Percentiles rank a stretch among this genome's conserved stretches.
These are phyloP conservation scores for Aureobasidium zeae DNA, from an alignment of 2,329 filamentous ascomycete species.

Conservation along the genomic window DNA sequence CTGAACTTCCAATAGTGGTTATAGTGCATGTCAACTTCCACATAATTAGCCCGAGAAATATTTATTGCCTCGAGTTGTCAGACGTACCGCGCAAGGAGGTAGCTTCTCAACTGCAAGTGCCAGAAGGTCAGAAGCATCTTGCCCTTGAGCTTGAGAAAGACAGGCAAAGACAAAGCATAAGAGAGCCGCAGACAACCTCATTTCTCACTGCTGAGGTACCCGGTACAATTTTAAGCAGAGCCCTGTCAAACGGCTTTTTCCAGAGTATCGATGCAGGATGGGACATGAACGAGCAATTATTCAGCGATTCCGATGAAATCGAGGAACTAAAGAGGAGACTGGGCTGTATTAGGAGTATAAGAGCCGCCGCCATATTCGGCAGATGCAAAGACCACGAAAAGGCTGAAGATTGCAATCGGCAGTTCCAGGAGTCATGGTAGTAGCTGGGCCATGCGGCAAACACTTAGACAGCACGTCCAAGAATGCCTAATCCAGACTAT, in stretches of 20 bases:
- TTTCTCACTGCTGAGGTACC: neutral
- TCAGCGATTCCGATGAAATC: neutral
- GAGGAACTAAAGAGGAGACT: neutral
- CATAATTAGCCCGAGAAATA: neutral
- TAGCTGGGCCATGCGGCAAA: too few species aligned
- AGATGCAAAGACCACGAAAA: neutral
- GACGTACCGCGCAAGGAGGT: slow-evolving; percentile 7
- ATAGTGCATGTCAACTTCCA: slow-evolving; percentile 10
- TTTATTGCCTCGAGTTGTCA: neutral
- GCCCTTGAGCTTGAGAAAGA: neutral
- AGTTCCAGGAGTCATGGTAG: neutral
- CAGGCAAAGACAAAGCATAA: slow-evolving; percentile 6
- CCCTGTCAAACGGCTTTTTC: neutral
- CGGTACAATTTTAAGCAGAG: neutral
- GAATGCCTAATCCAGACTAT: too few species aligned
- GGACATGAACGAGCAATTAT: neutral
- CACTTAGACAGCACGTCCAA: too few species aligned
- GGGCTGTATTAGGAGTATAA: neutral
- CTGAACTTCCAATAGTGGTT: slow-evolving; percentile 8
- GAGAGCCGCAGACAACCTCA: neutral
- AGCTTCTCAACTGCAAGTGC: neutral
- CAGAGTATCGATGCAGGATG: neutral
- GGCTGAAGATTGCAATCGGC: slow-evolving; percentile 3
- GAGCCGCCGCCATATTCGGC: neutral
- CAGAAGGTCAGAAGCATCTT: slow-evolving; percentile 3